A percentile compares a stretch with the other conserved stretches of the same genome.
Evolutionary conservation across 1,284 basidiomycete species (phyloP).

Genomic region (Trichosporon faecale): DNA sequence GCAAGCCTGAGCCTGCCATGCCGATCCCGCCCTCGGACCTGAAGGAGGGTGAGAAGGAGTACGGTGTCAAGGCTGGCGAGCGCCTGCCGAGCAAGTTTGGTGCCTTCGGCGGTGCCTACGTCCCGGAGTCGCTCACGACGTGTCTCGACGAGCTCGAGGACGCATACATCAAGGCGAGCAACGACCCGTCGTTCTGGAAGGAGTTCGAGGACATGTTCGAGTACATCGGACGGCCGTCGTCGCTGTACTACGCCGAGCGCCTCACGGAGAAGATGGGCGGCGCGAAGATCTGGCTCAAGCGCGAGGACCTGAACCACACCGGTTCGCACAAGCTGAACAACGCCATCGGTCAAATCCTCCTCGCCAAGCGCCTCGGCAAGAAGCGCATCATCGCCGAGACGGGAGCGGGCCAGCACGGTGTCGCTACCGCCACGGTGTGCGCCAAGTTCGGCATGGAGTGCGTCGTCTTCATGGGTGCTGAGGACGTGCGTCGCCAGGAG

Average conservation of each 20-base stretch:
- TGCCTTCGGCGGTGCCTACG: conserved; percentile 94
- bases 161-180: conserved; percentile 80
- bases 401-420: conserved; percentile 97
- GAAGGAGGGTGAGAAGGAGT: conserved; percentile 31
- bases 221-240: conserved; percentile 77
- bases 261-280: conserved; percentile 74
- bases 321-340: conserved; percentile 98
- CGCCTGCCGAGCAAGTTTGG: conserved; percentile 82
- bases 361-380: conserved; percentile 90
- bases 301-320: conserved; percentile 72
- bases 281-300: conserved; percentile 94
- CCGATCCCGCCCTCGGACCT: conserved; percentile 42
- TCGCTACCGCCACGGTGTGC: conserved; percentile 96
- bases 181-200: conserved; percentile 87
- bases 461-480: conserved; percentile 97
- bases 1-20: conserved; percentile 40
- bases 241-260: conserved; percentile 68
- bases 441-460: conserved; percentile 96
- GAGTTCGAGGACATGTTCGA: conserved; percentile 86
- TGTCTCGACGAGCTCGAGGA: conserved; percentile 86
- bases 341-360: conserved; percentile 88
- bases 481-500: conserved; percentile 91
- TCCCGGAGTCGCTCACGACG: conserved; percentile 90
- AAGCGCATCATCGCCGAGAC: conserved; percentile 98
- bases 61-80: conserved; percentile 46